Percentiles rank a stretch among this genome's conserved stretches.
These are phyloP conservation scores for Malassezia equina DNA, from an alignment of 1,284 basidiomycete genomes.

Conservation along the genomic window DNA sequence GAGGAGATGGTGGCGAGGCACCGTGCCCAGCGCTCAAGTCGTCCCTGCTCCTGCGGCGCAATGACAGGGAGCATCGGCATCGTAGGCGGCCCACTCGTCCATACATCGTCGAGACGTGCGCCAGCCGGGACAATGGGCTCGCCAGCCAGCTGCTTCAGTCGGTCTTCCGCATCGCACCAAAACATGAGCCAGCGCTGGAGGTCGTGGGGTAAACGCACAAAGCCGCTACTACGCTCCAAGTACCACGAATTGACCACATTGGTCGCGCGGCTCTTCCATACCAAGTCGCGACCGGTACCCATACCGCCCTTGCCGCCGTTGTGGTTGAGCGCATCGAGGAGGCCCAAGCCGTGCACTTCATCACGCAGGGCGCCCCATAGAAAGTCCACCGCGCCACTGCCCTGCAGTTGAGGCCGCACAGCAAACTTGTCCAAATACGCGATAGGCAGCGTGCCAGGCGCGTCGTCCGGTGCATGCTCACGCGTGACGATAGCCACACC, in stretches of 20 bases:
- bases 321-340: conserved; percentile 86
- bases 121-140: conserved; percentile 25
- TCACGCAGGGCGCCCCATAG: conserved; percentile 97
- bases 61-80: conserved; percentile 57
- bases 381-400: conserved; percentile 97
- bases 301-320: conserved; percentile 72
- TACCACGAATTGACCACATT: conserved; percentile 99
- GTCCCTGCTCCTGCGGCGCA: conserved; percentile 69
- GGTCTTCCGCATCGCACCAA: conserved; percentile 94
- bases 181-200: conserved; percentile 67
- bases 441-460: conserved; percentile 51
- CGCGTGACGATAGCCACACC: conserved; percentile 90
- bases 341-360: conserved; percentile 90
- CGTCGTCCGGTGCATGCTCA: conserved; percentile 53
- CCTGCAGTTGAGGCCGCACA: conserved; percentile 84
- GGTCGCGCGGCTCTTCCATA: conserved; percentile 82
- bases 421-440: conserved; percentile 98
- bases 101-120: conserved; percentile 20
- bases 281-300: conserved; percentile 82
- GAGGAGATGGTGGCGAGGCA: conserved; percentile 67
- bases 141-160: conserved; percentile 43
- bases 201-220: conserved; percentile 57
- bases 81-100: conserved; percentile 38
- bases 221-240: conserved; percentile 87
- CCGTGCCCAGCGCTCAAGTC: conserved; percentile 64